Evolutionary conservation across 108 stramenopile species (phyloP).

Genomic region (Nitzschia sp.): DNA sequence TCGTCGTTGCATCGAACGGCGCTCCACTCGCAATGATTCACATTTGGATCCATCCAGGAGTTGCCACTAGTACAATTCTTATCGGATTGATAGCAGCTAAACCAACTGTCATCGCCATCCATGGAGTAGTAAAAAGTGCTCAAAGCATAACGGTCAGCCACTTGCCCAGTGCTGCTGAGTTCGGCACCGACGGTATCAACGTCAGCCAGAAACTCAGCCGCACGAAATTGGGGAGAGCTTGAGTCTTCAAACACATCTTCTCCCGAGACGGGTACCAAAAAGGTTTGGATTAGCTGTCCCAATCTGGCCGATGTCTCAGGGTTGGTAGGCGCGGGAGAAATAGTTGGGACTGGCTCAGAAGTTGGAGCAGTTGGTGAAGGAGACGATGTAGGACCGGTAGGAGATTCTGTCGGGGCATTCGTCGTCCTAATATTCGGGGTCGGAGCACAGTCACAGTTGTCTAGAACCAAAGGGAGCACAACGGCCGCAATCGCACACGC

Average conservation of each 20-base stretch:
- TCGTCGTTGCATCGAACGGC: slow-evolving; percentile 24
- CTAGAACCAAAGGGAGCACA: slow-evolving; percentile 21
- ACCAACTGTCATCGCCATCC: slow-evolving; percentile 46
- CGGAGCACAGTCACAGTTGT: slow-evolving; percentile 10
- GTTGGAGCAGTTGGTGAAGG: neutral
- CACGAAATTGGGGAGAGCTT: slow-evolving; percentile 25
- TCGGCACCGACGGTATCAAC: slow-evolving; percentile 6
- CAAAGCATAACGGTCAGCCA: slow-evolving; percentile 48
- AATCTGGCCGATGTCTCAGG: slow-evolving; percentile 4
- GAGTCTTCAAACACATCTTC: slow-evolving; percentile 25
- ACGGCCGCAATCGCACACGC: slow-evolving; percentile 24
- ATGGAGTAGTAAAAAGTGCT: slow-evolving; percentile 53
- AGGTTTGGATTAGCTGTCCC: slow-evolving; percentile 13
- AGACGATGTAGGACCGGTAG: slow-evolving; percentile 2
- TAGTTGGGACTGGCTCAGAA: neutral
- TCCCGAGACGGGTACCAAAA: slow-evolving; percentile 30
- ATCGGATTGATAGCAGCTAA: slow-evolving; percentile 17
- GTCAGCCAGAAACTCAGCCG: slow-evolving; percentile 22
- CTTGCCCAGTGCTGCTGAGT: neutral
- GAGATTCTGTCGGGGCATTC: neutral
- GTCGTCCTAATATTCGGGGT: neutral
- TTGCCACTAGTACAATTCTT: slow-evolving; percentile 22
- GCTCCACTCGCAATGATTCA: slow-evolving; percentile 27
- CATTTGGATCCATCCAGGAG: slow-evolving; percentile 25
- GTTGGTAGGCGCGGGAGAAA: slow-evolving; percentile 11